Percentiles rank a stretch among this genome's conserved stretches.
Conservation (phyloP, 2,329 filamentous ascomycete species). For the Metarhizium anisopliae region DNA sequence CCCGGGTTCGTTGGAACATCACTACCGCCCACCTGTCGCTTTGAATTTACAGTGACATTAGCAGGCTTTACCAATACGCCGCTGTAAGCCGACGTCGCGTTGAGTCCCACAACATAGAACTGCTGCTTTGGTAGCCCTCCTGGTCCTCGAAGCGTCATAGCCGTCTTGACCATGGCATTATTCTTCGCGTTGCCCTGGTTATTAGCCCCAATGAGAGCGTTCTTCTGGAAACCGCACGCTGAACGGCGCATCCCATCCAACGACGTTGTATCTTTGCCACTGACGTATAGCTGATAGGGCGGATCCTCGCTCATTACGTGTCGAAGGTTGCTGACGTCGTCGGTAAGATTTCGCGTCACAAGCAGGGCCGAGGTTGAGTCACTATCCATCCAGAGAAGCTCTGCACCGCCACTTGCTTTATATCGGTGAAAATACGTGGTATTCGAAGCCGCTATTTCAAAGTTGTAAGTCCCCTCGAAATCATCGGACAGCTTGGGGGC, state of each 20-base stretch:
- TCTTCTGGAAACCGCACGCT: slow-evolving; percentile 67
- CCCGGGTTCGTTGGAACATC: slow-evolving; percentile 45
- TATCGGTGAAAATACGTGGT: slow-evolving; percentile 67
- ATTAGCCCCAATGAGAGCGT: slow-evolving; percentile 53
- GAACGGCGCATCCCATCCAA: slow-evolving; percentile 68
- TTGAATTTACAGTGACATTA: slow-evolving; percentile 35
- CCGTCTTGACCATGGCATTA: slow-evolving; percentile 34
- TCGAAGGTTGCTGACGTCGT: slow-evolving; percentile 45
- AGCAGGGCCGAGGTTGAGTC: slow-evolving; percentile 73
- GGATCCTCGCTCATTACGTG: slow-evolving; percentile 39
- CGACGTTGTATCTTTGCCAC: slow-evolving; percentile 47
- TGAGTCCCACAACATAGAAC: slow-evolving; percentile 73
- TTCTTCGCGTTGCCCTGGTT: slow-evolving; percentile 35
- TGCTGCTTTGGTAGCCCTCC: slow-evolving; percentile 71
- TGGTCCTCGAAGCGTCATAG: slow-evolving; percentile 60
- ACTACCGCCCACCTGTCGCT: slow-evolving; percentile 20
- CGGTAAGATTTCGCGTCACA: slow-evolving; percentile 65
- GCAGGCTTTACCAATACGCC: slow-evolving; percentile 62
- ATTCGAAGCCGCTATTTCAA: slow-evolving; percentile 74
- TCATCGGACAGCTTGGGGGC: slow-evolving; percentile 55
- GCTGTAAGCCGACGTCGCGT: slow-evolving; percentile 60
- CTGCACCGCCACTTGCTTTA: slow-evolving; percentile 30
- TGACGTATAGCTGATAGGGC: slow-evolving; percentile 72
- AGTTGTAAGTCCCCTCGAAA: slow-evolving; percentile 63
- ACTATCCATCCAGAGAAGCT: slow-evolving; percentile 74